Conservation (phyloP, 345 rosid genomes). For the Syzygium aqueum region DNA sequence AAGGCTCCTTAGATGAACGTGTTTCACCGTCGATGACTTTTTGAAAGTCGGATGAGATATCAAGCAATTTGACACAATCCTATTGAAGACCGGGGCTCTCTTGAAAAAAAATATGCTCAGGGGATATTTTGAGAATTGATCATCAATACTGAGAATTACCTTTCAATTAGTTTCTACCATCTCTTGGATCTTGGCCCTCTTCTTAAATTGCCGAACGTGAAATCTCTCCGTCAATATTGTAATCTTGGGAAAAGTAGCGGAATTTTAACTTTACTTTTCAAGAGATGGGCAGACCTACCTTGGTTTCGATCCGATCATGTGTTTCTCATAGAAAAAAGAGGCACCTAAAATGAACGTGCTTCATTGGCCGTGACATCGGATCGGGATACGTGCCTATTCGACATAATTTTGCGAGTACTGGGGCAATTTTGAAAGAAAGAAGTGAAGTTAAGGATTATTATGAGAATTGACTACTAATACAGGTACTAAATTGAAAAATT, state of each 20-base stretch:
- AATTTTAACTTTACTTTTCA: too few species aligned
- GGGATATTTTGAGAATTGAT: rapidly evolving
- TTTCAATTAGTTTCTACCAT: too few species aligned
- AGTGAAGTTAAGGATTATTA: not conserved
- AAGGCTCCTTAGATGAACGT: not conserved
- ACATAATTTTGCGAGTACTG: not conserved
- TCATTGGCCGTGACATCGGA: too few species aligned
- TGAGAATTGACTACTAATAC: not conserved
- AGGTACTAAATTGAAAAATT: not conserved
- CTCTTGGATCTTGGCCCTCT: too few species aligned
- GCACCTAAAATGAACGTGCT: too few species aligned
- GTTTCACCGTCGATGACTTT: not conserved
- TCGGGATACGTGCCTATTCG: not conserved
- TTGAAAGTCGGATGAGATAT: not conserved
- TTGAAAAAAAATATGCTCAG: not conserved
- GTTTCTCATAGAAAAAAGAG: too few species aligned
- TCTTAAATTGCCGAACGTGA: too few species aligned
- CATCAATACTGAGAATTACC: not conserved
- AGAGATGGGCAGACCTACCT: too few species aligned
- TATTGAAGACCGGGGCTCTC: not conserved
- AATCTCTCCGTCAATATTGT: too few species aligned
- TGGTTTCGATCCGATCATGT: too few species aligned
- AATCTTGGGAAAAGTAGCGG: too few species aligned
- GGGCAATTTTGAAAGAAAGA: not conserved
- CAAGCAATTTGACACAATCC: not conserved